phyloP scores from a whole-genome alignment of 345 rosid genomes.

The Eucalyptus pauciflora region DNA sequence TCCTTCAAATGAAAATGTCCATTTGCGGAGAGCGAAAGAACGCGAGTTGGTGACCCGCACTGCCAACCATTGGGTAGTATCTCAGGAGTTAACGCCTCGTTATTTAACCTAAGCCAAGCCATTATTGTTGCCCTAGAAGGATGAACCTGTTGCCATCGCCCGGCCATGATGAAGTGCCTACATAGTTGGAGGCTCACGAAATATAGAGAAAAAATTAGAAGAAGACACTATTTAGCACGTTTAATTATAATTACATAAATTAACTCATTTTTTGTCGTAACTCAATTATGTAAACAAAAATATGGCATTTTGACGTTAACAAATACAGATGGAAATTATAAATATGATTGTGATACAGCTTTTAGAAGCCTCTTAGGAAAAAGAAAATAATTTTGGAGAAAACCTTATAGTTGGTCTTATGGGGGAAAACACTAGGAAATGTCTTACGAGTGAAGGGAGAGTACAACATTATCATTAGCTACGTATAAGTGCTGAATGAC shows the following conservation, averaged over 20 bases:
- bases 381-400: background rate
- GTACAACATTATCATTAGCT: background rate
- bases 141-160: background rate
- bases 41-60: background rate
- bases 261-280: background rate
- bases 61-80: background rate
- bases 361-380: background rate
- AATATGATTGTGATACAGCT: background rate
- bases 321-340: background rate
- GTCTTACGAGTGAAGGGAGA: background rate
- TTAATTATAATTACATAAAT: background rate
- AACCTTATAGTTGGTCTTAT: background rate
- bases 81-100: background rate
- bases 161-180: background rate
- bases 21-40: background rate
- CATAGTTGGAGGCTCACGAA: background rate
- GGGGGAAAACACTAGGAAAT: background rate
- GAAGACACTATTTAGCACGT: background rate
- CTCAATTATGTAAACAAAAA: background rate
- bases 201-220: background rate
- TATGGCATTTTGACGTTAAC: background rate
- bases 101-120: background rate
- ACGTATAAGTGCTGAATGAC: background rate
- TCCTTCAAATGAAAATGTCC: background rate
- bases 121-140: background rate